Base-by-base conservation (phyloP, 1,139 yeast species). In the Sugiyamaella japonica region DNA sequence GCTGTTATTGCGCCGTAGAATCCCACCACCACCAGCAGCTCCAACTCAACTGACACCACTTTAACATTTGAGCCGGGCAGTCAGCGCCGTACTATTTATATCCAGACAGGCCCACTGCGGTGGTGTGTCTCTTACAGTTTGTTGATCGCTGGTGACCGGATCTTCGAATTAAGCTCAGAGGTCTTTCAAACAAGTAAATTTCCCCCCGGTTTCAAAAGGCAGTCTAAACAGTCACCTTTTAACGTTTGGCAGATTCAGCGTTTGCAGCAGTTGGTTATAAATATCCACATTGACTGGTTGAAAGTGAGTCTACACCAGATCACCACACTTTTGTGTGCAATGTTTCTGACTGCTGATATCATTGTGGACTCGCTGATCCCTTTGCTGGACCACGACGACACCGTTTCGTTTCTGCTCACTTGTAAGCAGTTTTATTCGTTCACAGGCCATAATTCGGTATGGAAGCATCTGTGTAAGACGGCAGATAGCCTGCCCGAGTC, bases 351-450 rank as follows among this genome's bases (percentile, higher is more conserved):
- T 10, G 51, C 44, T 9, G 51, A 48, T 48, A 48, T 48, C 39
- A 38, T 48, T 16, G 25, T 48, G n/a, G 51, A 48, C 25, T 48
- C 44, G 10, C 29, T 48, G 38, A 48, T 48, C 29, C 51, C 51
- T 3, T 28, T 48, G 29, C 40, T 48, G 29, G 38, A 48, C 20
- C 51, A 48, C 28, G 51, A 48, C 29, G 51, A 48, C 17, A 48
- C 51, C 3, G 44, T 48, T 2, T 48, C 51, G 29, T 40, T 48
- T 10, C 29, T 48, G 9, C 45, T 48, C 9, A 48, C 51, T 17
- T 39, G 51, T 20, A 48, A 48, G 16, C 31, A 38, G 16, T 29
- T 48, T 6, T 48, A 38, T 40, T 36, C 51, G 3, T 48, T 39
- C 31, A 48, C 51, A 13, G 13, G 31, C 13, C 51, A 48, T 28